A percentile compares a stretch with the other conserved stretches of the same genome.
phyloP scores from a whole-genome alignment of 768 basidiomycete species.

The Leccinum barrowsii region DNA sequence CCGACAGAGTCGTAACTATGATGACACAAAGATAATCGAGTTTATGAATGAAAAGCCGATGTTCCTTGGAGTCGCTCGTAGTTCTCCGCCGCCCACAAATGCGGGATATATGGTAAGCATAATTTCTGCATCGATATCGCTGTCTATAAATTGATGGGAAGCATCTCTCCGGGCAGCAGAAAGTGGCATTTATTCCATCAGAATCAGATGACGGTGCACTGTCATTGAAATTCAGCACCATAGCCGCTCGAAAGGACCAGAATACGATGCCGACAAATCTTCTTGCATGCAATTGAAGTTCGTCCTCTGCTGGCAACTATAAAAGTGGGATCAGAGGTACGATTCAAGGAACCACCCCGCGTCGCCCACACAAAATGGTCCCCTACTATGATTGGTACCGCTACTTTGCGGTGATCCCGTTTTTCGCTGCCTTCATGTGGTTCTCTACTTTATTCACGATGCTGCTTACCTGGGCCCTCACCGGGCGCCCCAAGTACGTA shows the following conservation, averaged over 20 bases:
- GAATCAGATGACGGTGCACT: neutral
- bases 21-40: neutral
- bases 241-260: neutral
- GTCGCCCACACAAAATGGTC: constrained; percentile 11
- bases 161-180: neutral
- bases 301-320: neutral
- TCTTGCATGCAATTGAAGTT: neutral
- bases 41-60: neutral
- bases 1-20: neutral
- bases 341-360: no score
- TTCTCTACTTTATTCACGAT: constrained; percentile 67
- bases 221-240: neutral
- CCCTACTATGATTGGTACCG: constrained; percentile 38
- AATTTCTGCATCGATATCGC: neutral
- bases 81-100: neutral
- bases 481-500: constrained; percentile 49
- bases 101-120: neutral
- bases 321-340: neutral
- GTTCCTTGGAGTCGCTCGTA: neutral
- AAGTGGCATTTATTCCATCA: neutral
- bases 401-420: constrained; percentile 62
- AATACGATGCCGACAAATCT: neutral
- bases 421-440: constrained; percentile 63
- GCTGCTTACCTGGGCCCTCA: constrained; percentile 67
- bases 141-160: neutral